Conservation (phyloP, 2,329 filamentous ascomycete genomes). For the Ambrosiella xylebori region DNA sequence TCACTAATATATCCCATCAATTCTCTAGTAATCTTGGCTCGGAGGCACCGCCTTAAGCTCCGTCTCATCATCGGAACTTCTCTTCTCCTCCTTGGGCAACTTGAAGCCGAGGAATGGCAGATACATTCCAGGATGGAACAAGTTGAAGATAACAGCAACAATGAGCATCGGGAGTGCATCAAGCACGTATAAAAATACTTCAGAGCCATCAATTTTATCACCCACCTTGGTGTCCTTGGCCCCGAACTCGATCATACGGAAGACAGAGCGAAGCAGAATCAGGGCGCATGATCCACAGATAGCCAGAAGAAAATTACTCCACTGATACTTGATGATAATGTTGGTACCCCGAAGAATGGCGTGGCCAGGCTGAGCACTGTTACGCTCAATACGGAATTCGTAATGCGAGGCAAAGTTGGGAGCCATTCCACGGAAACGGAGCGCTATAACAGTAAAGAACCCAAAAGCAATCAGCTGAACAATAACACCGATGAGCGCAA, state of each 20-base stretch:
- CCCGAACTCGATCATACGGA: conserved; percentile 19
- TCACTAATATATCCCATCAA: conserved; percentile 15
- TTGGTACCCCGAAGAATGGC: conserved; percentile 16
- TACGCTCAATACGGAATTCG: neutral
- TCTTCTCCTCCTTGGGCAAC: conserved; percentile 16
- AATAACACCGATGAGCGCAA: conserved; percentile 22
- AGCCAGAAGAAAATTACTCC: conserved; percentile 22
- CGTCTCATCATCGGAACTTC: neutral
- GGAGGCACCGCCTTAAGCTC: neutral
- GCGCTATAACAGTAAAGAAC: conserved; percentile 27
- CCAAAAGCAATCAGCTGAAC: conserved; percentile 29
- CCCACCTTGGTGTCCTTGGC: conserved; percentile 14
- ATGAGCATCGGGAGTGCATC: conserved; percentile 20
- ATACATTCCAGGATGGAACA: conserved; percentile 19
- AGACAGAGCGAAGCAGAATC: conserved; percentile 20
- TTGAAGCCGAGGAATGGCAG: conserved; percentile 19
- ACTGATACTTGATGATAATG: conserved; percentile 18
- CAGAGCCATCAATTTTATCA: conserved; percentile 16
- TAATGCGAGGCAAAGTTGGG: neutral
- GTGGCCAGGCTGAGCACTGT: neutral
- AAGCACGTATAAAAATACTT: conserved; percentile 20
- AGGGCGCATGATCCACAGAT: conserved; percentile 18
- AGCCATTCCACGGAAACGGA: conserved; percentile 30
- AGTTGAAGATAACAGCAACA: conserved; percentile 17
- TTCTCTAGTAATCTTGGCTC: neutral